A percentile compares a stretch with the other conserved stretches of the same genome.
phyloP scores from a whole-genome alignment of 257 asterid species.

The Plantago major region DNA sequence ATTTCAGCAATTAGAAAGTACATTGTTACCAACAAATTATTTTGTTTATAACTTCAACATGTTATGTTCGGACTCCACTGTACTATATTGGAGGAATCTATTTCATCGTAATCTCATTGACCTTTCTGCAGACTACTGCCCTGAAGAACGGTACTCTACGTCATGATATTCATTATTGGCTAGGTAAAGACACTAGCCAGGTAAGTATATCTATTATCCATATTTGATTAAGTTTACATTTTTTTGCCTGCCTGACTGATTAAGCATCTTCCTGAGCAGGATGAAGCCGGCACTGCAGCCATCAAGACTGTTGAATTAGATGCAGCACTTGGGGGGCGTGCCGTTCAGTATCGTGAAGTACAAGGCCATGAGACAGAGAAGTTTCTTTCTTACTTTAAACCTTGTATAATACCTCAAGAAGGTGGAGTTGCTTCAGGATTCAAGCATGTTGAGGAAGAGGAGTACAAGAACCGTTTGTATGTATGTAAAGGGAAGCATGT shows the following conservation, averaged over 20 bases:
- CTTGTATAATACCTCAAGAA: constrained; percentile 78
- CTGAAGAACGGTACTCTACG: constrained; percentile 49
- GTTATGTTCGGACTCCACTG: too few species aligned
- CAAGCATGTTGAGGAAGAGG: constrained; percentile 49
- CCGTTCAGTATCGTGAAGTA: constrained; percentile 84
- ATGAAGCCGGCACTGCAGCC: constrained; percentile 64
- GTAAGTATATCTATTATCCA: constrained; percentile 25
- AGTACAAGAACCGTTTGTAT: constrained; percentile 53
- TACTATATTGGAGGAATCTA: too few species aligned
- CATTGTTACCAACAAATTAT: neutral
- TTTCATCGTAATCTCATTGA: constrained; percentile 15
- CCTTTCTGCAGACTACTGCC: constrained; percentile 51
- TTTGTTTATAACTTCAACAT: too few species aligned
- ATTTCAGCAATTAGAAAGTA: neutral
- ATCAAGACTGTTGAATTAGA: constrained; percentile 81
- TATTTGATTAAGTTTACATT: constrained; percentile 3
- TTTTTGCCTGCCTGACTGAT: constrained; percentile 8
- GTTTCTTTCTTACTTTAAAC: constrained; percentile 84
- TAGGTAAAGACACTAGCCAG: constrained; percentile 69
- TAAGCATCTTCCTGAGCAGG: constrained; percentile 26
- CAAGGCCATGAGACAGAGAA: constrained; percentile 83
- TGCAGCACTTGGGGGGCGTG: constrained; percentile 69
- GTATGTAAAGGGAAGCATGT: constrained; percentile 81
- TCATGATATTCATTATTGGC: constrained; percentile 80
- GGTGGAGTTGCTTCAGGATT: constrained; percentile 67